Evolutionary conservation across 495 filamentous ascomycete genomes (phyloP), one percentile per base, ranked within the genome.

Genomic region (Penicillium dipodomyicola): DNA sequence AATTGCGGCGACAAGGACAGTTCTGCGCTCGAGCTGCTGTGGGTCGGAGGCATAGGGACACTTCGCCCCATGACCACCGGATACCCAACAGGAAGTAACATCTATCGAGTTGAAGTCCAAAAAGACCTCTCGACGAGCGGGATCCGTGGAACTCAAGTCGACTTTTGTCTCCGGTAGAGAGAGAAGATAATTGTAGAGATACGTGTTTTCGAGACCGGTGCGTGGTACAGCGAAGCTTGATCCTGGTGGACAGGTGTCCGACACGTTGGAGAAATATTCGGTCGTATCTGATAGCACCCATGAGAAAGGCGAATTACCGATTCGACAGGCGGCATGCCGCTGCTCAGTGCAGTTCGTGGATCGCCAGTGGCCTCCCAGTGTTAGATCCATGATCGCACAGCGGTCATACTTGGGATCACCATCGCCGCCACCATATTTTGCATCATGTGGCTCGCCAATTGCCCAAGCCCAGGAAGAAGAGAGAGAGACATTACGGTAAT

Each of bases 161-260:
- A 70, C 65, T 20, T 59, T 59, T 6, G 54, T 59, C 46, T 54
- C 63, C 19, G 62, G 60, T 49, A 59, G 61, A 2, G 58, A 44
- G 7, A 74, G 61, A 2, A 77, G 55, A 29, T 67, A 57, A 7
- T 64, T 63, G 54, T 74, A 74, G 17, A 88, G 71, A 53, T 84
- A 85, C 12, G 65, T 73, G 65, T 87, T 88, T 66, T 88, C 85
- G 6, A 87, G 69, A 5, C 78, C 80, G 2, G 83, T 87, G 39
- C 82, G 78, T 0, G 85, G 85, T 1, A 78, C 76, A 11, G 71
- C 63, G 57, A 87, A 82, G 7, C 43, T 60, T 39, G 72, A 76
- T 27, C 69, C 62, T 0, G 59, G 27, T 1, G 79, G 74, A 52
- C 81, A 79, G 11, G 58, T 66, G 47, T 81, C 23, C 0, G 58